Evolutionary conservation across 2,329 filamentous ascomycete species (phyloP), one percentile per base, ranked within the genome.

Genomic region (Hypoxylon sp.): DNA sequence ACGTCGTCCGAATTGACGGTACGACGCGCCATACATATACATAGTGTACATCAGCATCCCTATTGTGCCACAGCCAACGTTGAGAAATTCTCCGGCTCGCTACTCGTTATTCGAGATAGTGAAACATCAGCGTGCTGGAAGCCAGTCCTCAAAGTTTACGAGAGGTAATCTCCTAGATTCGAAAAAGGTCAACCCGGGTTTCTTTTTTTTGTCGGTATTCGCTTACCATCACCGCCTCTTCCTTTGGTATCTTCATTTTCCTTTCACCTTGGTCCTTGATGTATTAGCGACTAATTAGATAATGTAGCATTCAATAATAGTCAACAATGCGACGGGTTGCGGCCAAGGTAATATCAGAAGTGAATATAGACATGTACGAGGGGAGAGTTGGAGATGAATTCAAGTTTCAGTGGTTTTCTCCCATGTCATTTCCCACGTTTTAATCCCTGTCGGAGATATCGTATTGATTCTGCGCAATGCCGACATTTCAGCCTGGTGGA

Each of bases 391-490:
- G 21, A 48, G 53, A 61, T n/a, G n/a, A 58, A 53, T 50, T 43
- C 58, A 46, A 46, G 50, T 50, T 25, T 30, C 43, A 48, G 46
- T 65, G 46, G 51, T 45, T 48, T 28, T 43, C 41, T 13, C 48
- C 60, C 65, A 19, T 41, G 60, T 58, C 48, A 6, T 52, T 50
- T 67, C 32, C 63, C 67, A 70, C 64, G 67, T 67, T 70, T 67
- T 65, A 57, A 67, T 63, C 58, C 67, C 36, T 64, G 67, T 63
- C 28, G 17, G 19, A 23, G 21, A 36, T 60, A 57, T 67, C 57
- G 65, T 58, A 61, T 62, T 52, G 49, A 62, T 57, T 21, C 48
- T 17, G 46, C 53, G 63, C 48, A 59, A 58, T 58, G 45, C 50
- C 51, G 43, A 10, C 9, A 25, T 58, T 32, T 30, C 43, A 60